Evolutionary conservation across 1,139 yeast genomes (phyloP), one percentile per base, ranked within the genome.

Genomic region (Protomyces inouyei): DNA sequence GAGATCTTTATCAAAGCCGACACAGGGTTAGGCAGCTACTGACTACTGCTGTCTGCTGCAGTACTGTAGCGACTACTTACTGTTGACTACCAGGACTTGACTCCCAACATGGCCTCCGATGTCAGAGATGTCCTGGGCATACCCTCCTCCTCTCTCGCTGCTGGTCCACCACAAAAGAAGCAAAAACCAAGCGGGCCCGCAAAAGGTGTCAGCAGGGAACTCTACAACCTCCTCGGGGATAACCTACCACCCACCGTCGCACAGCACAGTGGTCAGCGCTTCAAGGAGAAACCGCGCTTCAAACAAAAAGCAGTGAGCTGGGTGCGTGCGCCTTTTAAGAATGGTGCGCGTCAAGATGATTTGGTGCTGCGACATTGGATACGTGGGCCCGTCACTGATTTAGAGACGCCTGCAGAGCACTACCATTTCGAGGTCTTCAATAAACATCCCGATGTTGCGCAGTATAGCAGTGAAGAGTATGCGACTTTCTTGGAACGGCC

Each of bases 161-260:
- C 48, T 43, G 43, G 43, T 5, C 48, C 48, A 5, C 48, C 48
- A 12, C 25, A 18, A 5, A 43, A 43, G 48, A n/a, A 18, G 14
- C 48, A 43, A 36, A 16, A 35, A 14, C 12, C 51, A 18, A 9
- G 38, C 5, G 38, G 38, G 9, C 21, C 32, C 21, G 52, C 82
- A 68, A 84, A 89, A 18, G 97, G 97, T 23, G 87, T 93, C 85
- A 95, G 90, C 68, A 81, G 98, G 69, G 98, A 93, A 74, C 79
- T 93, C 64, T 92, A 87, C 75, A 88, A 87, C 70, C 79, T 95
- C 66, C 78, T 95, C 52, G 98, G 99, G 1, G 93, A 95, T 52
- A 91, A 90, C 74, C 85, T 96, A 1, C 97, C 98, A 0, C 95
- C 98, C 0, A 84, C 91, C 2, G 80, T 83, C 6, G 80, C 83